Conservation (phyloP, 306 rosid species). For the Crataegus laevigata region DNA sequence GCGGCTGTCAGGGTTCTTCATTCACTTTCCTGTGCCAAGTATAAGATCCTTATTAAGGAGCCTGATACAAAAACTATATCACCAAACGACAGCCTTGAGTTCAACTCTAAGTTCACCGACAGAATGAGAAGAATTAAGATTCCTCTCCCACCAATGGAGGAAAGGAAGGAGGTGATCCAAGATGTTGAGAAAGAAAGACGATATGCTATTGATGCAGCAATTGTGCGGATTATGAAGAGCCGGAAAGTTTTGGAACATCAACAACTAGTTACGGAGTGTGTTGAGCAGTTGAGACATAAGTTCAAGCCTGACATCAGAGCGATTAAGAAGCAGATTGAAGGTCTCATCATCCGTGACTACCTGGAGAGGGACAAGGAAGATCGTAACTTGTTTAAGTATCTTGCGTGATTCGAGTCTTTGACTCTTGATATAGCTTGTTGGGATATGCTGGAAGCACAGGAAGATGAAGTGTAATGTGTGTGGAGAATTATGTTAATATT, state of each 20-base stretch:
- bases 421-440: neutral
- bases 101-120: conserved; percentile 59
- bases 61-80: conserved; percentile 47
- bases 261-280: conserved; percentile 57
- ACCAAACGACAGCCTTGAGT: conserved; percentile 40
- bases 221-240: conserved; percentile 82
- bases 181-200: conserved; percentile 70
- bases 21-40: conserved; percentile 65
- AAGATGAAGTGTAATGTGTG: neutral
- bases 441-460: neutral
- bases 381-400: conserved; percentile 39
- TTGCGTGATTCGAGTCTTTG: conserved; percentile 29
- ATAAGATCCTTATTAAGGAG: conserved; percentile 60
- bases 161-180: conserved; percentile 54
- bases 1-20: conserved; percentile 56
- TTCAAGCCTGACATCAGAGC: conserved; percentile 77
- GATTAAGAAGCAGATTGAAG: conserved; percentile 77
- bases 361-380: conserved; percentile 62
- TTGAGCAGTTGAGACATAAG: conserved; percentile 53
- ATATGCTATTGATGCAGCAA: conserved; percentile 69
- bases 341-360: conserved; percentile 57
- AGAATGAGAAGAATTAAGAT: conserved; percentile 72
- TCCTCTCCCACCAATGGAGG: conserved; percentile 63
- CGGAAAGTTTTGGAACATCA: conserved; percentile 54
- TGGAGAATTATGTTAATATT: neutral